Percentiles rank a stretch among this genome's conserved stretches.
Conservation (phyloP, 2,329 filamentous ascomycete species). For the Aspergillus sp. region DNA sequence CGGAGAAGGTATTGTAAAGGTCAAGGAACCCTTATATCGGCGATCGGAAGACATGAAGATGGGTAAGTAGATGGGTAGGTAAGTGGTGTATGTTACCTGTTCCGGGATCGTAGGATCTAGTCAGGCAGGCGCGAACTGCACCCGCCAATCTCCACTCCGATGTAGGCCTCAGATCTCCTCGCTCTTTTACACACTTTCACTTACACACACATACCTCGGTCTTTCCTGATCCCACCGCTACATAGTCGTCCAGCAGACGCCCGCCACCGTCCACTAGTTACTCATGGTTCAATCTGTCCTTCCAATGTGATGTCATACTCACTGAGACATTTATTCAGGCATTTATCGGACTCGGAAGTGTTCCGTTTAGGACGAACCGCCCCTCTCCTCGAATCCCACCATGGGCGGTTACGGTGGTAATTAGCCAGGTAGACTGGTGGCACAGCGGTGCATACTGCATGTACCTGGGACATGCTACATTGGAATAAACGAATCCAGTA, state of each 20-base stretch:
- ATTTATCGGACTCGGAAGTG: background rate
- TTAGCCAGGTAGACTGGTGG: background rate
- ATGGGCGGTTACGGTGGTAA: background rate
- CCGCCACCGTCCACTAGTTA: background rate
- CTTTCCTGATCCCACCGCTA: background rate
- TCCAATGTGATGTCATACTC: background rate
- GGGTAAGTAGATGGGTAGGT: too few species aligned
- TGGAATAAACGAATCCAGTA: conserved; percentile 9
- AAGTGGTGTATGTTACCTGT: background rate
- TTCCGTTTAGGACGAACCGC: background rate
- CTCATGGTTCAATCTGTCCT: background rate
- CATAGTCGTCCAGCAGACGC: background rate
- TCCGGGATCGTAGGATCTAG: background rate
- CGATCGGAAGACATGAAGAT: background rate
- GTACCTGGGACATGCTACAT: conserved; percentile 7
- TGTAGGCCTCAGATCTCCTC: conserved; percentile 1
- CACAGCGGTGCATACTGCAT: background rate
- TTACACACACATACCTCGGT: background rate
- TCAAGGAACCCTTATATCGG: background rate
- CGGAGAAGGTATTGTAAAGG: background rate
- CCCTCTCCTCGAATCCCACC: background rate
- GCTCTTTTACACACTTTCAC: too few species aligned
- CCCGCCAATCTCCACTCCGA: background rate
- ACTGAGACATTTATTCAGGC: background rate
- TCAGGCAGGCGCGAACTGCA: background rate